Percentiles rank a stretch among this genome's conserved stretches.
Evolutionary conservation across 176 grass and related monocot genomes (phyloP).

Genomic region (Hyparrhenia diplandra): DNA sequence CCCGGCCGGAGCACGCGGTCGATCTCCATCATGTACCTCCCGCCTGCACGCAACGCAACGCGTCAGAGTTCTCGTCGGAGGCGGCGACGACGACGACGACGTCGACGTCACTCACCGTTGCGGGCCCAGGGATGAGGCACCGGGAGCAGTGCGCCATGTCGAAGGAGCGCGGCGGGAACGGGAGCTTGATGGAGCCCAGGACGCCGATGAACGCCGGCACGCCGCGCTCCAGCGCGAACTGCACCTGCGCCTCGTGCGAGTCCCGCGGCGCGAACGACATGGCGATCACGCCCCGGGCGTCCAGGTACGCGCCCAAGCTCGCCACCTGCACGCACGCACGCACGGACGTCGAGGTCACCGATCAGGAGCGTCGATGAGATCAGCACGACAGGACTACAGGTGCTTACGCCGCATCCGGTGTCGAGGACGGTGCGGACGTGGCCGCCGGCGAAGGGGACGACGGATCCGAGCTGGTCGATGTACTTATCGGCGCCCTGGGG

Average conservation of each 20-base stretch:
- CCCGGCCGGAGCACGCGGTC: constrained; percentile 85
- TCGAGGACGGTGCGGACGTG: constrained; percentile 80
- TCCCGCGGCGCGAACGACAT: constrained; percentile 99
- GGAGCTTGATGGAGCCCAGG: constrained; percentile 83
- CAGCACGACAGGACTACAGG: too few species aligned
- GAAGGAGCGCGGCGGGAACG: constrained; percentile 78
- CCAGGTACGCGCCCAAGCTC: constrained; percentile 77
- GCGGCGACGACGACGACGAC: too few species aligned
- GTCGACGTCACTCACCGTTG: constrained; percentile 38
- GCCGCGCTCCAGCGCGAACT: too few species aligned
- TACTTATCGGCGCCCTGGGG: constrained; percentile 74
- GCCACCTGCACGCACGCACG: constrained; percentile 50
- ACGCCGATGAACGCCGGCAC: constrained; percentile 93
- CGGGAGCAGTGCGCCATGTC: constrained; percentile 98
- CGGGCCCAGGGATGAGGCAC: constrained; percentile 86
- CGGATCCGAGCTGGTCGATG: constrained; percentile 68
- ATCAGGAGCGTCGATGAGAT: too few species aligned
- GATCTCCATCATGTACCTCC: constrained; percentile 94
- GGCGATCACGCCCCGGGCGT: constrained; percentile 67
- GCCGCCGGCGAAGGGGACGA: constrained; percentile 69
- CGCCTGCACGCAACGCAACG: not conserved
- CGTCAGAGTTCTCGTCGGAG: too few species aligned
- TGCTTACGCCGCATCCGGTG: constrained; percentile 81
- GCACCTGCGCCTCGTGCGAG: too few species aligned
- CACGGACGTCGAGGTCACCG: not conserved